Conservation (phyloP, 2,329 filamentous ascomycete genomes). For the Cladosporium sp. region DNA sequence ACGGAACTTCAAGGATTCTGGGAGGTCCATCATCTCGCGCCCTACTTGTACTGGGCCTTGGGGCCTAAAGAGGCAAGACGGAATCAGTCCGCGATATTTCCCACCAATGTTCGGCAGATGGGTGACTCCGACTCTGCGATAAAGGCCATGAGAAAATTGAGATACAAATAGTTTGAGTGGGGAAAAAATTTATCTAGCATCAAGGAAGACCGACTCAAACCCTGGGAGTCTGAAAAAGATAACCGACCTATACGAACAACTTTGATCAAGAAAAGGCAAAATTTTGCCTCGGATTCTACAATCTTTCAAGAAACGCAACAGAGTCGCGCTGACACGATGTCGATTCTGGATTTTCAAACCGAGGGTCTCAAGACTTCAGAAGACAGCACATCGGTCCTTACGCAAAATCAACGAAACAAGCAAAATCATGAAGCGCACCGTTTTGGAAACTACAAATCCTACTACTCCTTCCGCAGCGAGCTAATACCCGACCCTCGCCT, state of each 20-base stretch:
- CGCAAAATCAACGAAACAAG: constrained; percentile 3
- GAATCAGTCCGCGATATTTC: not conserved
- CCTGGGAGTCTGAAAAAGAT: not conserved
- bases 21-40: too few species aligned
- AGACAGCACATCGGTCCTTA: not conserved
- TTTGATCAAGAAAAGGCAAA: too few species aligned
- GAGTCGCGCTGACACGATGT: not conserved
- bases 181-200: not conserved
- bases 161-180: not conserved
- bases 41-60: not conserved
- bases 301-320: too few species aligned
- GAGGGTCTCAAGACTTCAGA: not conserved
- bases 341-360: not conserved
- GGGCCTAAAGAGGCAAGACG: not conserved
- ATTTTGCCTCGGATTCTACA: too few species aligned
- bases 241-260: not conserved
- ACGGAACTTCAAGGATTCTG: too few species aligned
- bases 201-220: not conserved
- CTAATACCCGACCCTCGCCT: constrained; percentile 7
- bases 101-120: too few species aligned
- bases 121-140: too few species aligned
- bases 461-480: constrained; percentile 8
- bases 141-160: not conserved
- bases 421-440: not conserved
- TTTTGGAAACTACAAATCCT: constrained; percentile 7